Conservation (phyloP, 768 basidiomycete genomes). For the Trametes villosa region DNA sequence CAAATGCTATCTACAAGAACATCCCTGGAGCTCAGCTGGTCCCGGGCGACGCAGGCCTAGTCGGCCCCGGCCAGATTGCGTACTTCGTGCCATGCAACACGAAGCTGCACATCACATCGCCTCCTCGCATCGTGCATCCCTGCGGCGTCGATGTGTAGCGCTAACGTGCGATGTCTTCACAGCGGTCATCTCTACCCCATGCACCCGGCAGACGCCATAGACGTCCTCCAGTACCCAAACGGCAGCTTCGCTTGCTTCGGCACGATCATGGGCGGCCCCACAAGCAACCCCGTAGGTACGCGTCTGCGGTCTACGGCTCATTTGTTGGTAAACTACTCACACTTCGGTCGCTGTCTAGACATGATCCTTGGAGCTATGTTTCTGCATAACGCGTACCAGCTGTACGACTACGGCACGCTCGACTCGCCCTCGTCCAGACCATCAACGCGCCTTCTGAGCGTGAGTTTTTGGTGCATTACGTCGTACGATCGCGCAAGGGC, state of each 20-base stretch:
- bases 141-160: background rate
- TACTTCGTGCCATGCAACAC: constrained; percentile 6
- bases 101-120: background rate
- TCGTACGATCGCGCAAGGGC: background rate
- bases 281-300: background rate
- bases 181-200: constrained; percentile 3
- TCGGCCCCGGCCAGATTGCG: background rate
- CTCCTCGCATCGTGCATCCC: background rate
- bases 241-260: constrained; percentile 1
- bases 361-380: background rate
- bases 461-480: background rate
- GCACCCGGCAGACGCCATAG: background rate
- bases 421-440: background rate
- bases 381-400: background rate
- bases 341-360: background rate
- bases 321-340: background rate
- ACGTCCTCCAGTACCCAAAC: background rate
- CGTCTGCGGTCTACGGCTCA: background rate
- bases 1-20: background rate
- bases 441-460: background rate
- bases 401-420: background rate
- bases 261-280: background rate
- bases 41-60: too few species aligned
- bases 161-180: background rate
- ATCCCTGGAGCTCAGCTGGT: background rate